Base-by-base conservation (phyloP, 495 filamentous ascomycete genomes). In the Neurospora cerealis region DNA sequence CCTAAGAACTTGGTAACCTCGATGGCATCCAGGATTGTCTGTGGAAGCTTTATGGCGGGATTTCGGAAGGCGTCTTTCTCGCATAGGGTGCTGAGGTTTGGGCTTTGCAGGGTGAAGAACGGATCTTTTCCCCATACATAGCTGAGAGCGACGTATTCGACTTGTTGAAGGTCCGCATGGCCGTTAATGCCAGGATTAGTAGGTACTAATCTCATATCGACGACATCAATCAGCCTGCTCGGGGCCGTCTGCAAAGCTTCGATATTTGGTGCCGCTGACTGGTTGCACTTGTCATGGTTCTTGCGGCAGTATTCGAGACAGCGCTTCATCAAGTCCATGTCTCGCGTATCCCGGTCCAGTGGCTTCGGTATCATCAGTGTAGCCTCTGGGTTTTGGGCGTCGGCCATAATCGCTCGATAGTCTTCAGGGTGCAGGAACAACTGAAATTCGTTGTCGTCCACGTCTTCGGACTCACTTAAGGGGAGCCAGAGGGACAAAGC, bases 141-240 rank as follows among this genome's bases (percentile, higher is more conserved):
- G 70, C 79, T 81, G 11, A 81, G 77, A 44, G 79, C 79, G 41
- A 81, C 78, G 44, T 81, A 81, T 37, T 77, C 70, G 38, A 81
- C 77, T 36, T 66, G 54, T 19, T 15, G 15, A 21, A 71, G 76
- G 7, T 34, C 1, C n/a, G 19, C 21, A 2, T 72, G 75, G 0
- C 77, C 73, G 34, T 71, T 69, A 0, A 79, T 74, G 11, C 79
- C 62, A 17, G 74, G 74, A 15, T 34, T 66, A 17, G 54, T 66
- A 32, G 54, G 54, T 36, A 78, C 71, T 3, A 62, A 41, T 11
- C 76, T 72, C n/a, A 74, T 44, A 1, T 73, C 70, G 10, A 78
- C 71, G 10, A 81, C 80, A 32, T 79, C 76, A 41, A 81, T 71
- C 2, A 81, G 74, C 79, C 79, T 80, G n/a, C 2, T 79, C 77